phyloP scores from a whole-genome alignment of 768 basidiomycete species.

The Rhodocollybia butyracea region DNA sequence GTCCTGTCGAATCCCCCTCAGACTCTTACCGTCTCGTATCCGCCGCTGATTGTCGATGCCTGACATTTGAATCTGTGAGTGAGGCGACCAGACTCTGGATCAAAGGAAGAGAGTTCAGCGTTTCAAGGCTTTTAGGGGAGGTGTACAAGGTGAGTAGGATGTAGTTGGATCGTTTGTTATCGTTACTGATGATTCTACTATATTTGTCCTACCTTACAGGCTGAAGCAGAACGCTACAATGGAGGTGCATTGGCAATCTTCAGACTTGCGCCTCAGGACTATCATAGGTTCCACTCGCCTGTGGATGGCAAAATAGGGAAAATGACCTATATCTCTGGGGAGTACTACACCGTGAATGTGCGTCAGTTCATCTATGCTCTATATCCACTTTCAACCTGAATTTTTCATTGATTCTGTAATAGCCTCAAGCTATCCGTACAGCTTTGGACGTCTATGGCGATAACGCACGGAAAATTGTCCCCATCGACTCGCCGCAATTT shows the following conservation, averaged over 20 bases:
- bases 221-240: slow-evolving; percentile 63
- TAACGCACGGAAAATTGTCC: slow-evolving; percentile 89
- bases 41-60: slow-evolving; percentile 94
- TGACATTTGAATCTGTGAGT: slow-evolving; percentile 83
- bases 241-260: slow-evolving; percentile 90
- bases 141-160: slow-evolving; percentile 43
- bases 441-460: slow-evolving; percentile 92
- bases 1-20: slow-evolving; percentile 69
- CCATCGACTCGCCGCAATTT: slow-evolving; percentile 86
- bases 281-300: slow-evolving; percentile 90
- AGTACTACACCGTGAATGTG: slow-evolving; percentile 96
- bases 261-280: slow-evolving; percentile 90
- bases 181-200: too few species aligned
- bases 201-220: too few species aligned
- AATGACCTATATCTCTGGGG: slow-evolving; percentile 82
- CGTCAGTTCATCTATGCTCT: slow-evolving; percentile 19
- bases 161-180: too few species aligned
- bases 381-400: background rate
- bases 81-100: slow-evolving; percentile 94
- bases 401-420: background rate
- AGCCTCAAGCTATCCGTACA: slow-evolving; percentile 94
- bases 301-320: slow-evolving; percentile 82
- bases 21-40: slow-evolving; percentile 80
- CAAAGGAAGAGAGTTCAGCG: slow-evolving; percentile 91
- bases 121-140: slow-evolving; percentile 77